Percentiles rank a stretch among this genome's conserved stretches.
Evolutionary conservation across 306 rosid genomes (phyloP).

Genomic region (Abrus precatorius): DNA sequence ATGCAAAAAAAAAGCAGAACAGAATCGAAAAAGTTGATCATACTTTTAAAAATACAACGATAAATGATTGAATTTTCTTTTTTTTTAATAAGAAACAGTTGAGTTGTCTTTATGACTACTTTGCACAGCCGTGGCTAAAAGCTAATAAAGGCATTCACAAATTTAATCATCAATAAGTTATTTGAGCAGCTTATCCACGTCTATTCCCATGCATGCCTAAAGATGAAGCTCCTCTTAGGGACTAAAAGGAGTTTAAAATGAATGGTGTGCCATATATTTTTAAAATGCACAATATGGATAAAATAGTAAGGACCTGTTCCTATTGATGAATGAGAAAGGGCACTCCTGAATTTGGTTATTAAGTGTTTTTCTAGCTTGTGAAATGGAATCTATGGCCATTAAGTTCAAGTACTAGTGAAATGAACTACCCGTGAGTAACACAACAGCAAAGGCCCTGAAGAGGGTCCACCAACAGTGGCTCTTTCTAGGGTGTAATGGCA

Average conservation of each 20-base stretch:
- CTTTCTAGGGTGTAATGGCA: conserved; percentile 32
- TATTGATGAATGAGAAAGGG: conserved; percentile 30
- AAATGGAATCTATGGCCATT: conserved; percentile 36
- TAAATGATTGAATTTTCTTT: background rate
- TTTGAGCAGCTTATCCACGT: conserved; percentile 1
- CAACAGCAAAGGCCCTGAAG: conserved; percentile 35
- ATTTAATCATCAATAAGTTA: background rate
- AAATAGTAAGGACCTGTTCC: conserved; percentile 28
- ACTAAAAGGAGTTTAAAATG: conserved; percentile 4
- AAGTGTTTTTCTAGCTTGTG: conserved; percentile 29
- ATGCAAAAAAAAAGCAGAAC: background rate
- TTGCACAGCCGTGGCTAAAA: conserved; percentile 8
- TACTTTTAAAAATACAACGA: background rate
- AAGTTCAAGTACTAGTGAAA: conserved; percentile 26
- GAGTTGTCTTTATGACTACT: background rate
- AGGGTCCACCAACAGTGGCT: conserved; percentile 40
- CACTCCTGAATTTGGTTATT: background rate
- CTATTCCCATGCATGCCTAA: conserved; percentile 4
- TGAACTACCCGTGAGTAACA: conserved; percentile 52
- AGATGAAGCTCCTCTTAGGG: background rate
- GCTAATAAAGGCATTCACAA: background rate
- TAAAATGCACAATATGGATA: conserved; percentile 38
- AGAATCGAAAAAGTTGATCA: background rate
- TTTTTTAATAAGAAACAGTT: too few relatives aligned
- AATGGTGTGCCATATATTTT: conserved; percentile 3